Conservation (phyloP, 2,329 filamentous ascomycete genomes). For the Pseudophaeomoniella oleicola region DNA sequence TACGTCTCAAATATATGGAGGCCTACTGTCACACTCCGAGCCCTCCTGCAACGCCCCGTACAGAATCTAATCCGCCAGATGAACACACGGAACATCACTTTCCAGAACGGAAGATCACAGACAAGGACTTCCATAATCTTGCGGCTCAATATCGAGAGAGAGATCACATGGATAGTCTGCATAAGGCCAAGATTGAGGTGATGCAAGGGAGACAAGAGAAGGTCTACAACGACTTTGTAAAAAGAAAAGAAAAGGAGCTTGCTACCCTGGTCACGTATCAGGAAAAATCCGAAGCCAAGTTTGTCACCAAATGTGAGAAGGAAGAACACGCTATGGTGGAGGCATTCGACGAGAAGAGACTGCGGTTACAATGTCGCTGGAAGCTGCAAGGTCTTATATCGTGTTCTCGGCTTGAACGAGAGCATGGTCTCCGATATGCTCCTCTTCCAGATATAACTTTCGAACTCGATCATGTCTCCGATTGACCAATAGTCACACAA, state of each 20-base stretch:
- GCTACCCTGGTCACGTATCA: conserved; percentile 20
- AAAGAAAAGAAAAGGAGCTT: conserved; percentile 23
- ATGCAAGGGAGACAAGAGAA: conserved; percentile 30
- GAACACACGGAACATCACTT: conserved; percentile 3
- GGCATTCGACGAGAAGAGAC: conserved; percentile 20
- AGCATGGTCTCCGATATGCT: conserved; percentile 4
- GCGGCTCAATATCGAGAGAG: conserved; percentile 28
- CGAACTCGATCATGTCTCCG: too few relatives aligned
- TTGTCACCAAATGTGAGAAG: conserved; percentile 15
- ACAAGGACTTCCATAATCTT: conserved; percentile 26
- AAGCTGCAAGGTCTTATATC: conserved; percentile 26
- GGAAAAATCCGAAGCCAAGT: conserved; percentile 16
- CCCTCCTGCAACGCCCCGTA: conserved; percentile 16
- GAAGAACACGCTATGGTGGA: conserved; percentile 17
- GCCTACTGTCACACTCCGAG: conserved; percentile 27
- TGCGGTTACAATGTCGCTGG: conserved; percentile 22
- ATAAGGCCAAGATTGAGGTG: conserved; percentile 30
- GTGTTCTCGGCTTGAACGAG: conserved; percentile 21
- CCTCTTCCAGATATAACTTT: neutral
- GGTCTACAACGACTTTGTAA: conserved; percentile 22
- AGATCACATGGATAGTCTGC: conserved; percentile 27
- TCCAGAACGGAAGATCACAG: conserved; percentile 20
- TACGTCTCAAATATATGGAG: conserved; percentile 32
- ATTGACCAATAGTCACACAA: too few relatives aligned
- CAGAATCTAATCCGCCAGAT: conserved; percentile 6